phyloP scores from a whole-genome alignment of 1,284 basidiomycete genomes.

The Megacollybia platyphylla region DNA sequence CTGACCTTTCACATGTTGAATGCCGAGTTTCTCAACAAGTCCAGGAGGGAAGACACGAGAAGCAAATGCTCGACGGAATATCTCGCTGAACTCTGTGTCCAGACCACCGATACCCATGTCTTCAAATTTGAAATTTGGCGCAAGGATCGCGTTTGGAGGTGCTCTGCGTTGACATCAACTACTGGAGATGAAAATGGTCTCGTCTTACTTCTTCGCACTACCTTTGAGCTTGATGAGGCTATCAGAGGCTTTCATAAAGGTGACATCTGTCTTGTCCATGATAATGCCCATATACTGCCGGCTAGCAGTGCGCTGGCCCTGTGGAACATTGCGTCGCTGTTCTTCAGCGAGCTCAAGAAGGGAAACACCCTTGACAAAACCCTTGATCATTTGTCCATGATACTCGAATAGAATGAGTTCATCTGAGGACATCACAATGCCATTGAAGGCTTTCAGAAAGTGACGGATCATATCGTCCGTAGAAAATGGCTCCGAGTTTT shows the following conservation, averaged over 20 bases:
- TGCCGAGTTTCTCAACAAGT: slow-evolving; percentile 95
- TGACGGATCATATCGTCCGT: slow-evolving; percentile 75
- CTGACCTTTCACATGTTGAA: slow-evolving; percentile 94
- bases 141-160: slow-evolving; percentile 89
- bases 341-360: slow-evolving; percentile 59
- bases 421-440: slow-evolving; percentile 60
- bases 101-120: slow-evolving; percentile 99
- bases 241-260: slow-evolving; percentile 74
- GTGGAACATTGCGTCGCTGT: slow-evolving; percentile 25
- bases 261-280: slow-evolving; percentile 87
- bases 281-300: slow-evolving; percentile 55
- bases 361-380: slow-evolving; percentile 54
- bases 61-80: slow-evolving; percentile 98
- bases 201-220: slow-evolving; percentile 72
- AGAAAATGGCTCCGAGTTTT: slow-evolving; percentile 65
- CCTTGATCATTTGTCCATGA: slow-evolving; percentile 79
- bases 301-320: slow-evolving; percentile 13
- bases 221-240: slow-evolving; percentile 87
- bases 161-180: slow-evolving; percentile 33
- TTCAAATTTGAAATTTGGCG: slow-evolving; percentile 99
- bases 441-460: slow-evolving; percentile 57
- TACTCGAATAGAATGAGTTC: slow-evolving; percentile 85
- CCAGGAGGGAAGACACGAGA: slow-evolving; percentile 96
- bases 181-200: background rate
- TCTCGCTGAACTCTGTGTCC: slow-evolving; percentile 90